Evolutionary conservation across 208 protist species (phyloP).

Genomic region (Sergeia podlipaevii): DNA sequence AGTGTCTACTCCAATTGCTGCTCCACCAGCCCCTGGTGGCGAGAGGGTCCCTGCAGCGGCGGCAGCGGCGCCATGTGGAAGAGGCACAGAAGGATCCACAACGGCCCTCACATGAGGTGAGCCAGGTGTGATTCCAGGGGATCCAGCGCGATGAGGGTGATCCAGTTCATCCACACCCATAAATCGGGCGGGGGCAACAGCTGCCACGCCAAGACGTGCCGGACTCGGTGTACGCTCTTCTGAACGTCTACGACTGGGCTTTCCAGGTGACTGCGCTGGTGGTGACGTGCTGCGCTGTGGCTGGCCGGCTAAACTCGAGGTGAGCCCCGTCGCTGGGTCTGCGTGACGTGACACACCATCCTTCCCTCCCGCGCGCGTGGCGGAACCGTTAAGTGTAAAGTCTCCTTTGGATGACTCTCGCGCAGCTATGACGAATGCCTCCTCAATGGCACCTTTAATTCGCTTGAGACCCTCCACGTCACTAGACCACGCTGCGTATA

Average conservation of each 20-base stretch:
- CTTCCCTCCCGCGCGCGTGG: not conserved
- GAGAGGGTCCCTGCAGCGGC: slow-evolving; percentile 7
- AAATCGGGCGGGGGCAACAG: slow-evolving; percentile 19
- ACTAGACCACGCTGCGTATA: slow-evolving; percentile 71
- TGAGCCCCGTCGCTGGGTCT: not conserved
- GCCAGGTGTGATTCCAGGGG: slow-evolving; percentile 24
- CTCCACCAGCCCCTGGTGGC: not conserved
- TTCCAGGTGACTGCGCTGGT: slow-evolving; percentile 23
- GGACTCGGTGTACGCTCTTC: slow-evolving; percentile 56
- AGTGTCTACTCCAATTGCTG: slow-evolving; percentile 18
- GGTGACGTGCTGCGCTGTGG: slow-evolving; percentile 24
- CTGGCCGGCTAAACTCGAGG: not conserved
- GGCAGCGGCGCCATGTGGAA: slow-evolving; percentile 30
- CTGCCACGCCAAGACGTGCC: slow-evolving; percentile 12
- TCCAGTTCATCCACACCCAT: slow-evolving; percentile 73
- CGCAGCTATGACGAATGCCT: slow-evolving; percentile 14
- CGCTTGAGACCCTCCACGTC: slow-evolving; percentile 37
- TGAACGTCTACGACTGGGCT: not conserved
- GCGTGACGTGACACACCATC: not conserved
- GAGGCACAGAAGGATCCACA: slow-evolving; percentile 64
- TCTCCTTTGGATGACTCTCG: no score
- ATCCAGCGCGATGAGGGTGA: slow-evolving; percentile 47
- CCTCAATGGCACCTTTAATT: slow-evolving; percentile 47
- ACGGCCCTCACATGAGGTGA: slow-evolving; percentile 41
- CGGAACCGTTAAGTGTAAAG: not conserved